phyloP scores from a whole-genome alignment of 108 stramenopile genomes.

The Discostella stelligeroides region DNA sequence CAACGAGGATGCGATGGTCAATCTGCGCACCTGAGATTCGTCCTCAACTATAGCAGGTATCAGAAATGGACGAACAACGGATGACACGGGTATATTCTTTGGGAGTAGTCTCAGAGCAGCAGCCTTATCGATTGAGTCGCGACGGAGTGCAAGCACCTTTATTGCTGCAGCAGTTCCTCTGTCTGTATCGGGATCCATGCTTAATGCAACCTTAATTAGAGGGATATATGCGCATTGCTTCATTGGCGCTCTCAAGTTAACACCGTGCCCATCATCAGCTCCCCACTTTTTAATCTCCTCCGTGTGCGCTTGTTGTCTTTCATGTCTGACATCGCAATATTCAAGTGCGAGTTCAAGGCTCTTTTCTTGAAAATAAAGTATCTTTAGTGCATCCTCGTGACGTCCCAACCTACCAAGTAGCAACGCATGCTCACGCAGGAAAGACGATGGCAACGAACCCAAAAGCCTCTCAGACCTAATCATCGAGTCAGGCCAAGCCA shows the following conservation, averaged over 20 bases:
- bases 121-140: slow-evolving; percentile 77
- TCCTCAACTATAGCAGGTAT: slow-evolving; percentile 86
- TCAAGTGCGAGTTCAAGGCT: slow-evolving; percentile 85
- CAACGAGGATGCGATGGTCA: slow-evolving; percentile 77
- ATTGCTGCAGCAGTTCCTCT: slow-evolving; percentile 78
- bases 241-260: background rate
- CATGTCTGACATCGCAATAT: slow-evolving; percentile 84
- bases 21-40: slow-evolving; percentile 81
- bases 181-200: slow-evolving; percentile 66
- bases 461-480: slow-evolving; percentile 76
- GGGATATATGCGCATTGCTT: slow-evolving; percentile 82
- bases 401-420: slow-evolving; percentile 81
- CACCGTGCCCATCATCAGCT: background rate
- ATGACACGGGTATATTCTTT: slow-evolving; percentile 76
- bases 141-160: slow-evolving; percentile 76
- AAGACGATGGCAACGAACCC: slow-evolving; percentile 72
- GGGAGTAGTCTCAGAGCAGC: slow-evolving; percentile 83
- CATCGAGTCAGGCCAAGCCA: slow-evolving; percentile 78
- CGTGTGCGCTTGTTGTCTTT: slow-evolving; percentile 52
- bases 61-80: slow-evolving; percentile 77
- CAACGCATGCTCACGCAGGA: slow-evolving; percentile 81
- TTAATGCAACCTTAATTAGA: slow-evolving; percentile 80
- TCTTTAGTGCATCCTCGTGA: slow-evolving; percentile 86
- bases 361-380: slow-evolving; percentile 74
- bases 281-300: slow-evolving; percentile 53